Conservation (phyloP, 2,329 filamentous ascomycete genomes). For the Alternaria sp. region DNA sequence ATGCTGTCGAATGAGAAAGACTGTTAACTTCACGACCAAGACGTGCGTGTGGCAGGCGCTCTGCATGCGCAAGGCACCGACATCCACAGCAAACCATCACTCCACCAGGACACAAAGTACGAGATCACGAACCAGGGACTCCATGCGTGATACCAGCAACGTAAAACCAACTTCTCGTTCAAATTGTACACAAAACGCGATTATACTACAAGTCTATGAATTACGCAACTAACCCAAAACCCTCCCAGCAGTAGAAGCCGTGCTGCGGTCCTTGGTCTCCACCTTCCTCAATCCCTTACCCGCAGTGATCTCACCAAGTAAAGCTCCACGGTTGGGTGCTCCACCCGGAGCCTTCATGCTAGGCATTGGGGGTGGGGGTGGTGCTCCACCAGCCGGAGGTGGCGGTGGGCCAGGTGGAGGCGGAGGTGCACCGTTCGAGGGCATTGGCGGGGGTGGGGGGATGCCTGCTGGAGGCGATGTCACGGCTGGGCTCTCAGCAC, state of each 20-base stretch:
- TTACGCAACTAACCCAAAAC: slow-evolving; percentile 55
- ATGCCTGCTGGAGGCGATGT: slow-evolving; percentile 50
- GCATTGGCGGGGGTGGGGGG: slow-evolving; percentile 61
- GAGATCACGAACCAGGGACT: not conserved
- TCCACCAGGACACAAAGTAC: not conserved
- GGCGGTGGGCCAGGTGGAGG: slow-evolving; percentile 60
- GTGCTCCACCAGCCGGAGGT: slow-evolving; percentile 40
- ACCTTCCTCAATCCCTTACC: slow-evolving; percentile 86
- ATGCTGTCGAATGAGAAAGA: no score
- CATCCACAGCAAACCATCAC: no score
- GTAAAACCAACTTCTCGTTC: not conserved
- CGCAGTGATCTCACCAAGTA: slow-evolving; percentile 83
- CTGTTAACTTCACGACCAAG: no score
- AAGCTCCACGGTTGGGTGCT: slow-evolving; percentile 57
- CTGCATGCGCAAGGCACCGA: no score
- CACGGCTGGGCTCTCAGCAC: slow-evolving; percentile 52
- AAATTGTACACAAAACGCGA: not conserved
- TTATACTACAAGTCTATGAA: slow-evolving; percentile 1
- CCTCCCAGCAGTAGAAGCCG: slow-evolving; percentile 73
- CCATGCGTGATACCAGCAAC: not conserved
- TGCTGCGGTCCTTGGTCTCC: slow-evolving; percentile 85
- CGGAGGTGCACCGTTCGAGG: slow-evolving; percentile 50
- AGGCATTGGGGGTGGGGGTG: slow-evolving; percentile 54
- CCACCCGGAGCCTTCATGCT: slow-evolving; percentile 39
- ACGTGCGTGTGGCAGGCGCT: no score